Evolutionary conservation across 805 yeast species (phyloP), one percentile per base, ranked within the genome.

Genomic region (Nakazawaea ernobii): DNA sequence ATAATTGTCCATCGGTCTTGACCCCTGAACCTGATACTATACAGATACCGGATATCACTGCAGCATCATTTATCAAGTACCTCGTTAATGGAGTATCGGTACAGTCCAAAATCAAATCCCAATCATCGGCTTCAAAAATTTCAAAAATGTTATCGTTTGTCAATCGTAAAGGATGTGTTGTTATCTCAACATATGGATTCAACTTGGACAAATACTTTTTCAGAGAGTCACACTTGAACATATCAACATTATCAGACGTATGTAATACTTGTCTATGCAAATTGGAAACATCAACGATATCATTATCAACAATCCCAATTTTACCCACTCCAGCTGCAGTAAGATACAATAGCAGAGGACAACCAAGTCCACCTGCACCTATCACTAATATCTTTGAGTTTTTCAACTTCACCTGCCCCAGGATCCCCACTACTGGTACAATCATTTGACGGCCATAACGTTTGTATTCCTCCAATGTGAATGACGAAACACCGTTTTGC

Each of bases 351-450:
- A 92, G 63, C 0, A 95, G 95, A 0, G 99, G 97, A 55, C 95
- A 84, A 0, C 99, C 98, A 6, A 94, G 70, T 0, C 99, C 99
- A 9, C 99, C 99, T 0, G 97, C 97, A 1, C 99, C 99, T 7
- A 94, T 74, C 0, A 94, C 91, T 26, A 92, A 63, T 0, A 91
- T 77, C 44, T 70, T 76, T 2, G 92, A 49, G 0, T 62, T 54
- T 52, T 81, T 82, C 41, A 94, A 63, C 38, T 65, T 68, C 7
- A 74, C 44, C 61, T 94, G 99, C 2, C 80, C 74, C 1, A 63
- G 49, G 3, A 66, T 44, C 1, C 90, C 88, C 43, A 90, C 70
- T 49, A 79, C 85, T 2, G 95, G 94, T 1, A 94, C 97, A 26
- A 91, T 80, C 92, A 94, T 85, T 59, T 94, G 99, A 46, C 99